Base-by-base conservation (phyloP, 2,329 filamentous ascomycete genomes). In the Chrysoporthe austroafricana region DNA sequence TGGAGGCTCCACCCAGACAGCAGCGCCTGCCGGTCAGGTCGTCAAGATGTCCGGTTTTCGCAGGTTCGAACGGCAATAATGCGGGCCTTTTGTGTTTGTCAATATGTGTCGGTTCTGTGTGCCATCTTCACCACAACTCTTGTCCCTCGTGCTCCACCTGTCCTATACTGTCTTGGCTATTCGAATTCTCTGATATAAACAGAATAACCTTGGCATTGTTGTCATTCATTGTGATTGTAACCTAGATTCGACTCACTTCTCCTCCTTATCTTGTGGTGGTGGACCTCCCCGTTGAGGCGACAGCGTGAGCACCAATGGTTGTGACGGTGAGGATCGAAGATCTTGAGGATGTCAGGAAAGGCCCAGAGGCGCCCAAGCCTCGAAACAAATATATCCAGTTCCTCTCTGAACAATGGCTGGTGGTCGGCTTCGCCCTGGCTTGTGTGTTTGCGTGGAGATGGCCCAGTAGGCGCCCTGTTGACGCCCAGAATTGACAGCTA, bases 341-440 rank as follows among this genome's bases (percentile, higher is more conserved):
- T 42, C 63, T 13, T 13, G 42, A 57, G 5, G 34, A 39, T 42
- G 34, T 32, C 32, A 13, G 32, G 4, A 46, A 18, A 34, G 52
- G 11, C 26, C 14, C 1, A 9, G 46, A 39, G n/a, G 8, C 8
- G 13, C 4, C 43, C 26, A 58, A 42, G 26, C 16, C 54, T 16
- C 57, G 21, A 32, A 65, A 66, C 58, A 64, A 52, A 64, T 69
- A 21, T 14, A 7, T 70, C 13, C 62, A 66, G 34, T 77, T 86
- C 66, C 61, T 87, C 59, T 76, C 80, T 62, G 83, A 85, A 66
- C 89, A 91, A 78, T 91, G 88, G 86, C 85, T 91, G 66, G 80
- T 91, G 21, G 82, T 91, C 66, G 86, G 84, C 21, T 88, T 91
- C 72, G 86, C 81, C 1, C 69, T 86, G 79, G 77, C 80, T 78